Conservation (phyloP, 75 land plant species). For the Larix kaempferi region DNA sequence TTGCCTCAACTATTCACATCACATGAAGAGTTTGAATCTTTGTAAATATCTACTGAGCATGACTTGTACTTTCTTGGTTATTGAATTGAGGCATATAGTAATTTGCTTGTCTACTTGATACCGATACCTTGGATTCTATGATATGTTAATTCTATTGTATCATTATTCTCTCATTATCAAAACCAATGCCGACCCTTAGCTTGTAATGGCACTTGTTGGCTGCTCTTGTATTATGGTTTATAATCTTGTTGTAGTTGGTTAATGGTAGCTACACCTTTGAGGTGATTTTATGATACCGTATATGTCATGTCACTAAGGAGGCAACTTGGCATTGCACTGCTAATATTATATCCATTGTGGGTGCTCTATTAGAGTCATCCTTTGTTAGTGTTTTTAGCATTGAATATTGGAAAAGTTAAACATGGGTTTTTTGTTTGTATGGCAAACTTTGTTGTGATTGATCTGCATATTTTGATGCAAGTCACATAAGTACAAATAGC, state of each 20-base stretch:
- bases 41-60: slow-evolving; percentile 23
- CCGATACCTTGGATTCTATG: not conserved
- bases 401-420: too few relatives aligned
- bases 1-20: slow-evolving; percentile 92
- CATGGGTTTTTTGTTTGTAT: too few relatives aligned
- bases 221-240: too few relatives aligned
- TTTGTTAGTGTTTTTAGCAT: too few relatives aligned
- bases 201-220: too few relatives aligned
- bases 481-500: too few relatives aligned
- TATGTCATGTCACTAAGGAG: not conserved
- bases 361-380: not conserved
- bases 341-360: not conserved
- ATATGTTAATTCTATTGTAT: not conserved
- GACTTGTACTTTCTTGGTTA: not conserved
- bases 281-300: not conserved
- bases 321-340: not conserved
- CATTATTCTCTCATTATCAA: not conserved
- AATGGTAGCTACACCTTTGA: not conserved
- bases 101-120: not conserved
- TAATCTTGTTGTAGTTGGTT: not conserved
- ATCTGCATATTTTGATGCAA: too few relatives aligned
- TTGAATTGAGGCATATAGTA: not conserved
- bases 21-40: slow-evolving; percentile 85
- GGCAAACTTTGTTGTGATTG: too few relatives aligned
- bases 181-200: not conserved